Evolutionary conservation across 139 green algal genomes (phyloP), one percentile per base, ranked within the genome.

Genomic region (Tetraselmis striata): DNA sequence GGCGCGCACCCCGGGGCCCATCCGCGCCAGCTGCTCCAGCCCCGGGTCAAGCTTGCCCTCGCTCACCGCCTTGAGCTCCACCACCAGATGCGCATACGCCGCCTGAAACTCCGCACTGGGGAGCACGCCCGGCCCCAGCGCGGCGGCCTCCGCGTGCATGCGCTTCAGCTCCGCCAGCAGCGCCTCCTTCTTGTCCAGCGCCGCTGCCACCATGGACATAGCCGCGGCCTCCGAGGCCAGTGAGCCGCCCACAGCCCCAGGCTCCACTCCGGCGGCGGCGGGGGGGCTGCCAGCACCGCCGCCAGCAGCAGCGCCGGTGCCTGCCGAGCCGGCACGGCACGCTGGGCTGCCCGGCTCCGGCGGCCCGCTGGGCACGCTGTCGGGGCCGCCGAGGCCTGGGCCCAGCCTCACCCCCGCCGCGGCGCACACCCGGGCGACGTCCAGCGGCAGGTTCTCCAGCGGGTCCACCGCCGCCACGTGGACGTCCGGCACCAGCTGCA

Each of bases 401-500:
- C 23, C 27, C 59, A 29, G 25, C 27, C 59, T n/a, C 79, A 29
- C 23, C 59, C 59, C 78, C 30, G 59, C 32, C 30, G 67, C 67
- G 30, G 77, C 45, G 25, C 31, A 2, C 5, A 28, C 2, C 31
- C n/a, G 23, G 58, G 45, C 30, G 30, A 79, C 32, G n/a, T 24
- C 18, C 31, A 75, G 23, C 29, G 80, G 22, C 45, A 90, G 79
- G 82, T 79, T 84, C 2, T 90, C 87, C 59, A 59, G 28, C 1
- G 92, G 90, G 77, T 95, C 87, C 0, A 85, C 29, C 0, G 93
- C 91, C 89, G 94, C 93, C 23, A 96, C 83, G 78, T 94, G 90
- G 23, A 90, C 87, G 86, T 96, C 93, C 0, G 78, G 79, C 2
- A 98, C 88, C 67, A 95, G 84, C 89, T 98, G 90, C 28, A 94